phyloP scores from a whole-genome alignment of 805 yeast genomes.

The Saccharomyces eubayanus region DNA sequence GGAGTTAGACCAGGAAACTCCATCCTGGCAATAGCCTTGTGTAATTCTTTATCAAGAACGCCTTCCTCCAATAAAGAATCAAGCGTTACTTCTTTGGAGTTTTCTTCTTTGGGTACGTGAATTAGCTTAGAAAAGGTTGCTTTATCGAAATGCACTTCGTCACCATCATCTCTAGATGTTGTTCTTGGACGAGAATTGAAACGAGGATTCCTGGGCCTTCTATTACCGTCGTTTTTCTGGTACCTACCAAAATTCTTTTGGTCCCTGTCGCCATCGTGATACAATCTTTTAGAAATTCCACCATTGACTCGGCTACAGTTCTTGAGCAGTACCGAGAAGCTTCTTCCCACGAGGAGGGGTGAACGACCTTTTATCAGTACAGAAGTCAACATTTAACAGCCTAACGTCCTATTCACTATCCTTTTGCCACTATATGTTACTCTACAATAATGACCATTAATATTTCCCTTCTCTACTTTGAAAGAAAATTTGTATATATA shows the following conservation, averaged over 20 bases:
- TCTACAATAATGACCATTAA: background rate
- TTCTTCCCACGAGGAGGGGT: background rate
- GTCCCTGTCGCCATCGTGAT: background rate
- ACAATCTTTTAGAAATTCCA: background rate
- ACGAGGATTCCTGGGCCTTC: slow-evolving; percentile 1
- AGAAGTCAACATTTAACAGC: background rate
- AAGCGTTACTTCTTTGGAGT: slow-evolving; percentile 19
- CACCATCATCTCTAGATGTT: slow-evolving; percentile 6
- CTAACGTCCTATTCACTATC: background rate
- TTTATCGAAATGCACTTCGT: slow-evolving; percentile 8
- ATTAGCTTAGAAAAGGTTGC: slow-evolving; percentile 13
- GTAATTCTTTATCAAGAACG: slow-evolving; percentile 23
- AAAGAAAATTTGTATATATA: background rate
- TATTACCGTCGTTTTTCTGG: background rate
- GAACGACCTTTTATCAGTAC: background rate
- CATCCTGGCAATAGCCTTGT: slow-evolving; percentile 33
- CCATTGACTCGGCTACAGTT: background rate
- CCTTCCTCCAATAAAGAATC: slow-evolving; percentile 25
- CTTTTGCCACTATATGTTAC: background rate
- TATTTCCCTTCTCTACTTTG: background rate
- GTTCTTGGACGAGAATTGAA: background rate
- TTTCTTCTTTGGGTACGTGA: slow-evolving; percentile 15
- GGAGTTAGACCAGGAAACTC: slow-evolving; percentile 52
- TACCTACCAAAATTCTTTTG: slow-evolving; percentile 1
- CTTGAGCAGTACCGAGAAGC: background rate